Conservation (phyloP, 768 basidiomycete genomes). For the Auricularia sp. region DNA sequence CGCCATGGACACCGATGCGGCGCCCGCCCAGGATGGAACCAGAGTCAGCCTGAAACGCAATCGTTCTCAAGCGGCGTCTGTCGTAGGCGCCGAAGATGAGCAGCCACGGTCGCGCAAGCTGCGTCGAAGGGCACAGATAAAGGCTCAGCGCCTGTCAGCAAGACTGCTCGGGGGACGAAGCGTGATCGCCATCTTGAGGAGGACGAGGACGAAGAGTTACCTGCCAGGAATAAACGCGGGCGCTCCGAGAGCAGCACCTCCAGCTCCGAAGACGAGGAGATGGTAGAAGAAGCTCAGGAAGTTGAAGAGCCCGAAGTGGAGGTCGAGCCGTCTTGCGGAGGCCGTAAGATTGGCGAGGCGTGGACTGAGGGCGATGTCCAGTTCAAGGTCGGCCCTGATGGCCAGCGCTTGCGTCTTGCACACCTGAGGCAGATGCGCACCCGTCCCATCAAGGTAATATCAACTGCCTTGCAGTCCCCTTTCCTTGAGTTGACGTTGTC, state of each 20-base stretch:
- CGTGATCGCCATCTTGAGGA: neutral
- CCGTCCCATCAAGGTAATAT: constrained; percentile 58
- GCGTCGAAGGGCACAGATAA: neutral
- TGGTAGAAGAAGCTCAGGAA: neutral
- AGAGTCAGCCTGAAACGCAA: constrained; percentile 65
- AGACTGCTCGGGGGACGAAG: neutral
- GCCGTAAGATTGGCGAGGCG: constrained; percentile 58
- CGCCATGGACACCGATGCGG: constrained; percentile 38
- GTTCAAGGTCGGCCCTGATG: constrained; percentile 64
- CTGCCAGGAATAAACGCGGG: neutral
- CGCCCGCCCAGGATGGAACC: constrained; percentile 18
- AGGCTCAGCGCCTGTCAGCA: neutral
- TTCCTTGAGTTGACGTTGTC: constrained; percentile 6
- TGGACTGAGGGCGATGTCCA: constrained; percentile 64
- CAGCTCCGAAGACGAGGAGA: neutral
- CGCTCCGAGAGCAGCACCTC: neutral
- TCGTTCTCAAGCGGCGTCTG: constrained; percentile 61
- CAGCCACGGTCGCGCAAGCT: neutral
- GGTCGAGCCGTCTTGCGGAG: constrained; percentile 41
- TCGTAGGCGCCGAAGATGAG: constrained; percentile 56
- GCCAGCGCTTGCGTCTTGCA: constrained; percentile 57
- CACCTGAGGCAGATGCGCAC: constrained; percentile 63
- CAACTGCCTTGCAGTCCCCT: constrained; percentile 12
- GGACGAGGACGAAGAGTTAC: neutral
- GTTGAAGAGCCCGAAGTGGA: constrained; percentile 37